A percentile compares a stretch with the other conserved stretches of the same genome.
phyloP scores from a whole-genome alignment of 2,329 filamentous ascomycete genomes.

The Aspergillus tanneri region DNA sequence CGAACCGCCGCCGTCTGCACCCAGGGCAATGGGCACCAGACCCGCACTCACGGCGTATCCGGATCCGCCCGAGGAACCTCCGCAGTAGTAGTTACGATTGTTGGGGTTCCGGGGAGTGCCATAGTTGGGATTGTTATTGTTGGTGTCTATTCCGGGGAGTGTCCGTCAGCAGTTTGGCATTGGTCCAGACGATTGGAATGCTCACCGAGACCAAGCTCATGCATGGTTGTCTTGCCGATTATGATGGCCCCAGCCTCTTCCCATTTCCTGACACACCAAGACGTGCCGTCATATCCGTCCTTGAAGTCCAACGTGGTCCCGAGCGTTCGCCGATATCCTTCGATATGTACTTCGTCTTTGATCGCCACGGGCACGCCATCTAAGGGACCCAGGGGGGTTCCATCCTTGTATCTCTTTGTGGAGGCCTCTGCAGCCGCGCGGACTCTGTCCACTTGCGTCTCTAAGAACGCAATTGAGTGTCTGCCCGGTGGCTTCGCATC shows the following conservation, averaged over 20 bases:
- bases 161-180: neutral
- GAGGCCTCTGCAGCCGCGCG: constrained; percentile 70
- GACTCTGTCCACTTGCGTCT: constrained; percentile 62
- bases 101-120: constrained; percentile 77
- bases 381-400: constrained; percentile 64
- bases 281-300: constrained; percentile 53
- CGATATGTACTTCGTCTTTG: constrained; percentile 75
- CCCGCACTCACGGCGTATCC: constrained; percentile 69
- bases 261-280: constrained; percentile 70
- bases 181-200: neutral
- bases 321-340: constrained; percentile 66
- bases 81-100: constrained; percentile 73
- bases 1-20: constrained; percentile 73
- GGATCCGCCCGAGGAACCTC: constrained; percentile 76
- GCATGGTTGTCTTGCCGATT: constrained; percentile 76
- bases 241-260: constrained; percentile 73
- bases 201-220: constrained; percentile 70
- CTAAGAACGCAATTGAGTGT: constrained; percentile 73
- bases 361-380: constrained; percentile 82
- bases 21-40: constrained; percentile 69
- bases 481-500: constrained; percentile 55
- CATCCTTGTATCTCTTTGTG: constrained; percentile 67
- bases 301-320: constrained; percentile 64
- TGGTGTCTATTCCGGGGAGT: constrained; percentile 58
- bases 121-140: constrained; percentile 74